Evolutionary conservation across 108 stramenopile species (phyloP).

Genomic region (Cyclotella kingstonii): DNA sequence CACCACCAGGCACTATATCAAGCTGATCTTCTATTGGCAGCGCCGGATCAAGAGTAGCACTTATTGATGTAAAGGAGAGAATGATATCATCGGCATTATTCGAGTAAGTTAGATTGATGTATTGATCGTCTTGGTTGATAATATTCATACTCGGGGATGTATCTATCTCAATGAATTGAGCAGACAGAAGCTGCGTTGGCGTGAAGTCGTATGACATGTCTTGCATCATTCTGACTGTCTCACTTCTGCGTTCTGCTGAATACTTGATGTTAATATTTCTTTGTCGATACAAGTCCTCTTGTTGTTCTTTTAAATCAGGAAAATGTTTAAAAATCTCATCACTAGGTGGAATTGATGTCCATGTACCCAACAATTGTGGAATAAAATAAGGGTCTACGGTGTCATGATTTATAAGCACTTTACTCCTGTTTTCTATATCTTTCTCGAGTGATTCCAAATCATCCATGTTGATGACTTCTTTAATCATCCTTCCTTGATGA

Average conservation of each 20-base stretch:
- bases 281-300: constrained; percentile 34
- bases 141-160: constrained; percentile 38
- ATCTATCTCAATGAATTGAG: constrained; percentile 46
- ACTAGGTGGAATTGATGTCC: constrained; percentile 37
- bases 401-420: not conserved
- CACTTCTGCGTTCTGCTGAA: not conserved
- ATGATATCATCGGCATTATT: constrained; percentile 5
- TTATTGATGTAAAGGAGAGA: constrained; percentile 30
- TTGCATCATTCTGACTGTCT: not conserved
- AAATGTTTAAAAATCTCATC: constrained; percentile 32
- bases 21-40: constrained; percentile 32
- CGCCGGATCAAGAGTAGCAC: constrained; percentile 27
- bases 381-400: not conserved
- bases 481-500: not conserved
- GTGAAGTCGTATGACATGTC: not conserved
- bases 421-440: not conserved
- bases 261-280: not conserved
- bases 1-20: constrained; percentile 36
- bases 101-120: constrained; percentile 18
- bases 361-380: too few relatives aligned
- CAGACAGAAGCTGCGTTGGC: constrained; percentile 26
- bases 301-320: constrained; percentile 26
- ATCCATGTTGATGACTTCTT: not conserved
- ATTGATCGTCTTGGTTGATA: constrained; percentile 46
- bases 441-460: not conserved